Percentiles rank a stretch among this genome's conserved stretches.
Conservation (phyloP, 108 stramenopile genomes). For the Poteriospumella lacustris region DNA sequence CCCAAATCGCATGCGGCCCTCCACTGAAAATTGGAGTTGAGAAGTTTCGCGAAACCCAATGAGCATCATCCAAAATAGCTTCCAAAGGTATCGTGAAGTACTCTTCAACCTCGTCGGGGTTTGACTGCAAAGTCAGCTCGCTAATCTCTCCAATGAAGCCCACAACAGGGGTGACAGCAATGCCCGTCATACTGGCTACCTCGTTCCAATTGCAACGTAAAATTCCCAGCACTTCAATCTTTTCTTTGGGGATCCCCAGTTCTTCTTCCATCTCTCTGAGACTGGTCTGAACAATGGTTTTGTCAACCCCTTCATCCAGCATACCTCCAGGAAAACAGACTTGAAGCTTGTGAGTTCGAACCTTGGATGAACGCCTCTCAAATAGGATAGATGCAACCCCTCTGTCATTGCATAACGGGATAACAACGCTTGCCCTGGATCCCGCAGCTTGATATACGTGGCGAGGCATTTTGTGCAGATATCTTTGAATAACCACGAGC, state of each 20-base stretch:
- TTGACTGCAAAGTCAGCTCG: conserved; percentile 55
- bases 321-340: conserved; percentile 84
- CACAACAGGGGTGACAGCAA: conserved; percentile 86
- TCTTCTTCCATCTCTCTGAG: conserved; percentile 93
- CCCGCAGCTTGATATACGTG: conserved; percentile 65
- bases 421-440: conserved; percentile 72
- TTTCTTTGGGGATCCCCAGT: conserved; percentile 62
- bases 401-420: conserved; percentile 80
- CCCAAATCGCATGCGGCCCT: conserved; percentile 80
- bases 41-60: conserved; percentile 69
- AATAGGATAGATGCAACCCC: conserved; percentile 82
- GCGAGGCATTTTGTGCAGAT: conserved; percentile 81
- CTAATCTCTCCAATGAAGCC: conserved; percentile 71
- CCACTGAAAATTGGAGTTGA: conserved; percentile 76
- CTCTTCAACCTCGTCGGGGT: conserved; percentile 71
- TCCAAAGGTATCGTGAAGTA: conserved; percentile 74
- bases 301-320: conserved; percentile 68
- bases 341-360: conserved; percentile 69
- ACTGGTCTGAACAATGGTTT: conserved; percentile 77
- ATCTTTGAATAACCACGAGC: conserved; percentile 72
- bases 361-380: conserved; percentile 67
- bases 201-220: conserved; percentile 84
- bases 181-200: conserved; percentile 70
- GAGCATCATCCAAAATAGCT: conserved; percentile 56
- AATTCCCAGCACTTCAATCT: conserved; percentile 66